Percentiles rank a stretch among this genome's conserved stretches.
These are phyloP conservation scores for Pseudogymnoascus sp. DNA, from an alignment of 2,329 filamentous ascomycete genomes.

Conservation along the genomic window DNA sequence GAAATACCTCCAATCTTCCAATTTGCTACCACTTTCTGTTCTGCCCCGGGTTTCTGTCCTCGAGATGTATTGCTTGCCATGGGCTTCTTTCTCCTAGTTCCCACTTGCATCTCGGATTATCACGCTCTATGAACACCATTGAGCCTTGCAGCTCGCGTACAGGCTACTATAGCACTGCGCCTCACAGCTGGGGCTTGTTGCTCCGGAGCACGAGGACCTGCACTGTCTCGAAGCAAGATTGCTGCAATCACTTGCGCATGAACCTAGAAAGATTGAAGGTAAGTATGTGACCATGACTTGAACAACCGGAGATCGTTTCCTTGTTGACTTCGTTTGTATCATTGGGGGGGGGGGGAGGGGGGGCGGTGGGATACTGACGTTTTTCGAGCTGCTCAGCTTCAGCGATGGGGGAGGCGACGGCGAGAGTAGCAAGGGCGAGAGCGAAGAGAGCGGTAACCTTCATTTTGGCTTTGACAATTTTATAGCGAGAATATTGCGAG, in stretches of 20 bases:
- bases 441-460: neutral
- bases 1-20: neutral
- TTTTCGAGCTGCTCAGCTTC: neutral
- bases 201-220: neutral
- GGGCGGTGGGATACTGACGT: neutral
- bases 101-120: neutral
- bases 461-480: neutral
- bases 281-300: neutral
- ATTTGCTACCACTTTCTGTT: neutral
- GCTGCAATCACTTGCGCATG: conserved; percentile 5
- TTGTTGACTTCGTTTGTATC: neutral
- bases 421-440: neutral
- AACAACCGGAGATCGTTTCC: neutral
- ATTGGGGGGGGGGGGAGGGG: neutral
- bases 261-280: neutral
- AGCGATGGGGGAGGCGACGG: neutral
- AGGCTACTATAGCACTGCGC: neutral
- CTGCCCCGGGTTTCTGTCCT: neutral
- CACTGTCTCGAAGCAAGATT: neutral
- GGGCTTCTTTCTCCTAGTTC: neutral
- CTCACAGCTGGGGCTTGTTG: neutral
- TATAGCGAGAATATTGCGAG: neutral
- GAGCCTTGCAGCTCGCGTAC: neutral
- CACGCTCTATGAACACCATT: neutral
- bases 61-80: neutral